These are phyloP conservation scores for Xylaria longipes DNA, from an alignment of 495 filamentous ascomycete genomes.

Conservation along the genomic window DNA sequence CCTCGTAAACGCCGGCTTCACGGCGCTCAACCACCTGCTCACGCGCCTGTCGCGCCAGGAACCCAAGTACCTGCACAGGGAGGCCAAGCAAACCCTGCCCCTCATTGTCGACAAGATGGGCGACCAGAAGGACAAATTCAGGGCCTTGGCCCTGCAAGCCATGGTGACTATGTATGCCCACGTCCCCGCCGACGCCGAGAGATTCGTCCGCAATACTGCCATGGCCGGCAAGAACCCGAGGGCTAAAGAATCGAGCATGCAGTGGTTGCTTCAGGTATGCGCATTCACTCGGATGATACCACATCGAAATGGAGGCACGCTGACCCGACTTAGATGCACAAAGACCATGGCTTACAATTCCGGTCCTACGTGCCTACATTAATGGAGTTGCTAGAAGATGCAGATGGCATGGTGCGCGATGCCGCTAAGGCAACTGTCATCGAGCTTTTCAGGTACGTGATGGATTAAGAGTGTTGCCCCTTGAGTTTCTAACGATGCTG, in stretches of 20 bases:
- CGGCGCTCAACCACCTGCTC: conserved; percentile 81
- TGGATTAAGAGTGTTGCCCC: background rate
- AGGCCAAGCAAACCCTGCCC: conserved; percentile 70
- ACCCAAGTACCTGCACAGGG: conserved; percentile 67
- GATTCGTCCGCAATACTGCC: conserved; percentile 75
- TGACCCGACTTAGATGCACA: conserved; percentile 68
- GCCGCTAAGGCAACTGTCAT: conserved; percentile 80
- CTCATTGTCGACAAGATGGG: conserved; percentile 84
- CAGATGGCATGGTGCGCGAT: conserved; percentile 84
- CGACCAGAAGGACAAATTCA: conserved; percentile 83
- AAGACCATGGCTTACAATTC: conserved; percentile 77
- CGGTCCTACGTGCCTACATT: conserved; percentile 79
- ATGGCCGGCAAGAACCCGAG: conserved; percentile 80
- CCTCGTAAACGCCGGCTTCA: conserved; percentile 78
- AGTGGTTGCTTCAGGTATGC: conserved; percentile 76
- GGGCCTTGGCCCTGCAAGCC: conserved; percentile 71
- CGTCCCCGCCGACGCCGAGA: conserved; percentile 74
- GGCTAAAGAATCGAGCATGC: conserved; percentile 81
- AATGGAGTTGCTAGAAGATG: conserved; percentile 86
- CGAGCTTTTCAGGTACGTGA: conserved; percentile 77
- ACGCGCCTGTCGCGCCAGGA: conserved; percentile 85
- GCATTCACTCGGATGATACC: conserved; percentile 11
- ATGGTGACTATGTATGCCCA: conserved; percentile 76
- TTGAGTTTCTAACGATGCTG: conserved; percentile 28
- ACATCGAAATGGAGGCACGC: background rate